Conservation (phyloP, 2,329 filamentous ascomycete genomes). For the Exophiala sideris region DNA sequence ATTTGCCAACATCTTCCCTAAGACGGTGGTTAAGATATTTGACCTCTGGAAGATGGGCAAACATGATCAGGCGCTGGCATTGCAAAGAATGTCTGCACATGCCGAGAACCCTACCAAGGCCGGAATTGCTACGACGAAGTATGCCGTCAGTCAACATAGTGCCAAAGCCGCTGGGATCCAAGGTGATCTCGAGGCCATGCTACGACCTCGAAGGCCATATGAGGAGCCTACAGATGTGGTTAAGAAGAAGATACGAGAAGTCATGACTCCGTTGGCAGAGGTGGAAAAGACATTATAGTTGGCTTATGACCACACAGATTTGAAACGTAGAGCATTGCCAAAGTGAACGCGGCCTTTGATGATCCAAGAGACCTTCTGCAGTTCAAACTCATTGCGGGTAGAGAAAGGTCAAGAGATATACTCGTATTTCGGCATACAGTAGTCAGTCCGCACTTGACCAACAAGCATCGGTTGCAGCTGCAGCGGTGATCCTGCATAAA, state of each 20-base stretch:
- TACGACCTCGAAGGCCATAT: conserved; percentile 61
- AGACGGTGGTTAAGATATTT: conserved; percentile 58
- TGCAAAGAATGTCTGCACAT: conserved; percentile 62
- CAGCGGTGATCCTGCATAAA: too few species aligned
- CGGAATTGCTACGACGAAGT: conserved; percentile 67
- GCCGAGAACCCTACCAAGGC: conserved; percentile 65
- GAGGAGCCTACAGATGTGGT: conserved; percentile 43
- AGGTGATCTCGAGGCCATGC: conserved; percentile 54
- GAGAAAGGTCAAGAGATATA: too few species aligned
- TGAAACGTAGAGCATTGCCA: too few species aligned
- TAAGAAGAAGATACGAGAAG: conserved; percentile 43
- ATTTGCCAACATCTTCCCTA: conserved; percentile 58
- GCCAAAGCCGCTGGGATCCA: conserved; percentile 59
- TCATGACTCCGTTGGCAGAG: conserved; percentile 34
- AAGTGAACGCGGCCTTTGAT: too few species aligned
- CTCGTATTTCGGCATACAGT: too few species aligned
- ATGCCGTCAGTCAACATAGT: conserved; percentile 60
- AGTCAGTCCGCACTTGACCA: too few species aligned
- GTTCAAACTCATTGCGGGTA: too few species aligned
- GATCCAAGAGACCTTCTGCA: too few species aligned
- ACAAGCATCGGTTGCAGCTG: too few species aligned
- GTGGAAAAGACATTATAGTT: conserved; percentile 13
- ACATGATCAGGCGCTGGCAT: conserved; percentile 54
- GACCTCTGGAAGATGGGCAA: conserved; percentile 59
- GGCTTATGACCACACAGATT: too few species aligned